Conservation (phyloP, 73 alveolate species). For the Paramecium caudatum region DNA sequence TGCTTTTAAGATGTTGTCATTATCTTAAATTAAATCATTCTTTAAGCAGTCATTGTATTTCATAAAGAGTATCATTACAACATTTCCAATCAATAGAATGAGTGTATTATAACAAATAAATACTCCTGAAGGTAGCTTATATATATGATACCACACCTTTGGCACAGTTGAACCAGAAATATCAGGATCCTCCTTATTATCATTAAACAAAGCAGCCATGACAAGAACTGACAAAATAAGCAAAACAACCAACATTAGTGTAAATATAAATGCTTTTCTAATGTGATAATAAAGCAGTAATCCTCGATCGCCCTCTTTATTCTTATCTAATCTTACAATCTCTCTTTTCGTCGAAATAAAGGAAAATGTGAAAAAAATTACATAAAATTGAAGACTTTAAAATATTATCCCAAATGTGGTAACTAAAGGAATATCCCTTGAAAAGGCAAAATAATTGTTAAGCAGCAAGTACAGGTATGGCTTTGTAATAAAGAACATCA, state of each 20-base stretch:
- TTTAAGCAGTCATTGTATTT: conserved; percentile 35
- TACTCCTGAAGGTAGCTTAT: neutral
- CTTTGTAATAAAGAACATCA: neutral
- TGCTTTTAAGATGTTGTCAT: conserved; percentile 50
- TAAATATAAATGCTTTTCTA: conserved; percentile 25
- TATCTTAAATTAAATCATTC: conserved; percentile 52
- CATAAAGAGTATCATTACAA: neutral
- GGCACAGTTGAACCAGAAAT: no score
- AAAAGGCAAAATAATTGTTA: neutral
- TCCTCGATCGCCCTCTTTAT: conserved; percentile 37
- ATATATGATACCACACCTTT: no score
- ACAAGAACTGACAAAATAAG: neutral
- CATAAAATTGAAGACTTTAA: conserved; percentile 23
- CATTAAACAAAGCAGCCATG: neutral
- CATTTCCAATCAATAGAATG: neutral
- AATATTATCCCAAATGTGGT: neutral
- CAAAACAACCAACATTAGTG: neutral
- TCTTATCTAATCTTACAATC: conserved; percentile 38
- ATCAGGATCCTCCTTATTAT: neutral
- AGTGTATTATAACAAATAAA: neutral
- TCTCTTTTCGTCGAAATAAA: conserved; percentile 63
- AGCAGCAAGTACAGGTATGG: conserved; percentile 5
- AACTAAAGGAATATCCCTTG: neutral
- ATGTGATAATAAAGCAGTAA: neutral
- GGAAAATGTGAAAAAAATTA: neutral